Base-by-base conservation (phyloP, 176 grass and related monocot species). In the Oryza glumipatula region DNA sequence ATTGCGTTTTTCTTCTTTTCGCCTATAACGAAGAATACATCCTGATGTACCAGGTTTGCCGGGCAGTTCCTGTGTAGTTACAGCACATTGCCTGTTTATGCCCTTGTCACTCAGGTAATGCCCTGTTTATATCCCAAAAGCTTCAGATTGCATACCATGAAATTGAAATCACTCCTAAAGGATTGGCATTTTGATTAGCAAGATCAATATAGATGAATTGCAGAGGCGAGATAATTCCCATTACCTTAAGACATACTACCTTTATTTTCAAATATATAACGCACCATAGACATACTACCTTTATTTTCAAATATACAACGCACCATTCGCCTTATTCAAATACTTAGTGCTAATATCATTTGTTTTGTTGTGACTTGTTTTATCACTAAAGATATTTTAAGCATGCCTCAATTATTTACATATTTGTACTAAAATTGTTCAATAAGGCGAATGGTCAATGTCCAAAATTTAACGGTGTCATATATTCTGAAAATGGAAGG, bases 1-100 rank as follows among this genome's bases (percentile, higher is more conserved):
- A 6, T 75, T 23, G 17, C 4, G 17, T 4, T 26, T 16, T 33
- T 43, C 33, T 15, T 16, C 1, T 7, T 23, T 32, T 13, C 1
- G 17, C 58, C 14, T 30, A 46, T 3, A 17, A 11, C 12, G 58
- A 13, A 38, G 65, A 70, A 60, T 11, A 5, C 52, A 24, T 21
- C n/a, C 4, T 30, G 23, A 81, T 76, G 5, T 78, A 16, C 33
- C 74, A 99, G 96, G 82, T 96, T 99, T 86, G 86, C 86, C 1
- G 96, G 96, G 13, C 91, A 99, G 89, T 99, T 99, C 45, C 84
- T 94, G 2, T 99, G 96, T 83, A 99, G 93, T 86, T 99, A 96
- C 77, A 99, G 96, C 70, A 99, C 96, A 79, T 76, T 99, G 87
- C 96, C 96, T 26, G 89, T 99, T 38, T 99, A 99, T 76, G 96